Conservation (phyloP, 805 yeast species). For the Candida vartiovaarae region DNA sequence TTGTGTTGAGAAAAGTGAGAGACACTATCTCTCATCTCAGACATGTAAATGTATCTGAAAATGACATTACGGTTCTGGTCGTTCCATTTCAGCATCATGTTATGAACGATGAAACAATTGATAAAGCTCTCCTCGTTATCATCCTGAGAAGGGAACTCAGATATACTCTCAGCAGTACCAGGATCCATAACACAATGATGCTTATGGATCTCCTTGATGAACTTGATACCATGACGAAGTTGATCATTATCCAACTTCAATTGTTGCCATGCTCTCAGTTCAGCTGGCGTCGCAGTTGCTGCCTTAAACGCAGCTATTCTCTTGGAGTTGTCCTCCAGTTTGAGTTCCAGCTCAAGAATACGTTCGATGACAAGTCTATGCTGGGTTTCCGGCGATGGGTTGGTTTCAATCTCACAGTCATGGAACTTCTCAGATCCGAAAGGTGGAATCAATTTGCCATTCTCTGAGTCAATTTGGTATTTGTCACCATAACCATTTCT, state of each 20-base stretch:
- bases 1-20: conserved; percentile 38
- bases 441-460: conserved; percentile 31
- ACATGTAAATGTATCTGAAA: conserved; percentile 48
- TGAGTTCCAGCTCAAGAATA: conserved; percentile 13
- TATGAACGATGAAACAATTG: conserved; percentile 68
- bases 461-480: conserved; percentile 31
- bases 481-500: conserved; percentile 46
- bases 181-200: conserved; percentile 6
- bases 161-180: neutral
- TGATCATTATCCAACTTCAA: conserved; percentile 20
- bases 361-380: conserved; percentile 26
- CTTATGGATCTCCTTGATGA: conserved; percentile 10
- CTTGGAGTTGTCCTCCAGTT: conserved; percentile 28
- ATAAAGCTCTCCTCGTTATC: conserved; percentile 15
- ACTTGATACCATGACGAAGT: conserved; percentile 14
- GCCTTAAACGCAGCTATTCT: conserved; percentile 21
- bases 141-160: conserved; percentile 1
- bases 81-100: conserved; percentile 75
- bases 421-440: conserved; percentile 55
- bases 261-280: conserved; percentile 6
- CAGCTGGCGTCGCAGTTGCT: conserved; percentile 19
- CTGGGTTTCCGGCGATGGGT: conserved; percentile 41
- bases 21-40: conserved; percentile 38
- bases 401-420: conserved; percentile 37
- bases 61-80: conserved; percentile 57